Base-by-base conservation (phyloP, 495 filamentous ascomycete species). In the Annulohypoxylon moriforme region DNA sequence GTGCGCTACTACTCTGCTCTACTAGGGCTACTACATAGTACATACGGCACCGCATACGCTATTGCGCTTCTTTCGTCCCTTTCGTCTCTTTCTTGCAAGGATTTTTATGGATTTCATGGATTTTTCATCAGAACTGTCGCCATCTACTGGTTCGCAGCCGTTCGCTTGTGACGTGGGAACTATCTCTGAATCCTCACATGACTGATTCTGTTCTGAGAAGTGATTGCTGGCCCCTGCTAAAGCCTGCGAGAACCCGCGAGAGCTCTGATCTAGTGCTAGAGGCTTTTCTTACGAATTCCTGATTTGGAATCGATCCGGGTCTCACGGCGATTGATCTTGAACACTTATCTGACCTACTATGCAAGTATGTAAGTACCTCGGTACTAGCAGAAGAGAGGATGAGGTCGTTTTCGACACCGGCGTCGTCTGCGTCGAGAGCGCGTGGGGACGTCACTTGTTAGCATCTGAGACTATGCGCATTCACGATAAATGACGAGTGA, bases 101-200 rank as follows among this genome's bases (percentile, higher is more conserved):
- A 38, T 70, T 36, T 59, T 40, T 55, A 60, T 29, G 67, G 61
- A 38, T 70, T 36, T 59, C n/a, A 27, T 29, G 40, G 40, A 44
- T 18, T 44, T 20, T 44, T n/a, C n/a, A 10, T 22, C 6, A 42
- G 31, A 56, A 29, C 18, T 6, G 33, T 36, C 18, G 31, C 34
- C 24, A 40, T 57, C 31, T 63, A 62, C 64, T 69, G 58, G 66
- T n/a, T 55, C 53, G 33, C 34, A 52, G 24, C 44, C 27, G 20
- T 24, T 44, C 50, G 57, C 50, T 33, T 66, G 68, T 67, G 68
- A 71, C 68, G 68, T 71, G 68, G 68, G 62, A 62, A 57, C 34
- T 57, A 24, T 44, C 55, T 60, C 14, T 60, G 24, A 50, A 40
- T 29, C 62, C n/a, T 71, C 68, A 71, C 63, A 71, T 71, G 68